Evolutionary conservation across 768 basidiomycete species (phyloP), one percentile per base, ranked within the genome.

Genomic region (Lentinula sp.): DNA sequence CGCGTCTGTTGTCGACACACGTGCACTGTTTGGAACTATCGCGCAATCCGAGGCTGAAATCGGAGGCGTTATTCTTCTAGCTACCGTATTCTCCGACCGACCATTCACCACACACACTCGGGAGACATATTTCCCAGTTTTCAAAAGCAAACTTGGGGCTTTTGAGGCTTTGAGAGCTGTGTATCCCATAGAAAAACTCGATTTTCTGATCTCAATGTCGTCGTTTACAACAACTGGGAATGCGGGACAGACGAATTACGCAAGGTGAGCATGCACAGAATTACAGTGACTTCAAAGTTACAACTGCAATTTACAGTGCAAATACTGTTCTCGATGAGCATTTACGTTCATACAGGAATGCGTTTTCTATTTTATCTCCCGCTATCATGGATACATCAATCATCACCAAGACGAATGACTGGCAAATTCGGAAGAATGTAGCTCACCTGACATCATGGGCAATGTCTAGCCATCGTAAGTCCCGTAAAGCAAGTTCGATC

Each of bases 61-160:
- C 18, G 63, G 62, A 21, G 66, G 65, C 11, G 64, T 65, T 43
- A 31, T 70, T 23, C 59, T 69, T 11, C 58, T 69, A 49, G 39
- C 68, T 16, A 51, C 61, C 2, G 60, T 61, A 31, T 59, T 69
- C 28, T 48, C 48, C 4, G 69, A 69, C 53, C 59, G 64, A 13
- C 53, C 60, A 21, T 70, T 70, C 52, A 43, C 57, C 51, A 9
- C 5, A 4, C 69, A 70, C 9, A 66, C 63, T 11, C 54, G 62
- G 15, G 65, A 69, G 39, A 63, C 61, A 35, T 70, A 60, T 40
- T 54, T 62, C 9, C 42, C 40, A 28, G 42, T 59, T n/a, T 68
- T 67, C 56, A 28, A 37, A 21, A 43, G 63, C 16, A 70, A 69
- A 45, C 53, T 64, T 9, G 61, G 62, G 5, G 64, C 65, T 7